Percentiles rank a stretch among this genome's conserved stretches.
Conservation (phyloP, 73 alveolate species). For the Loxodes magnus region DNA sequence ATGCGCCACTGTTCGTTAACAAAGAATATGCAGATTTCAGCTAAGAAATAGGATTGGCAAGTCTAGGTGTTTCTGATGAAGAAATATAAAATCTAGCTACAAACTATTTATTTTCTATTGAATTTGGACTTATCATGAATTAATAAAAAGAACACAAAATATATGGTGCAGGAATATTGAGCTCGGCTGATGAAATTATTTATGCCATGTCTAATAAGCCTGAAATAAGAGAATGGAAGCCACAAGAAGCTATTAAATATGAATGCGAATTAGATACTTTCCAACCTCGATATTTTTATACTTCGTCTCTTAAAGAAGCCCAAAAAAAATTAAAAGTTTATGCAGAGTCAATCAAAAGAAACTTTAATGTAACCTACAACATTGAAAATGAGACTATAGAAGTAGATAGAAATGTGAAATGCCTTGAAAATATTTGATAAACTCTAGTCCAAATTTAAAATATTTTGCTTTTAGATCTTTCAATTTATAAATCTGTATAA, state of each 20-base stretch:
- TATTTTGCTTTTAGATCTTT: too few species aligned
- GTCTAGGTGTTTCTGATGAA: constrained; percentile 67
- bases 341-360: too few species aligned
- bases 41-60: constrained; percentile 58
- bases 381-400: too few species aligned
- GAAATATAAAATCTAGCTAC: constrained; percentile 54
- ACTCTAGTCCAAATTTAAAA: too few species aligned
- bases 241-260: constrained; percentile 9
- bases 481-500: too few species aligned
- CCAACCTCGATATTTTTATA: too few species aligned
- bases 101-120: constrained; percentile 64
- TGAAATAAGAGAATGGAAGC: constrained; percentile 1
- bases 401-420: too few species aligned
- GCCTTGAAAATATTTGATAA: too few species aligned
- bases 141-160: constrained; percentile 43
- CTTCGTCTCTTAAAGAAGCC: too few species aligned
- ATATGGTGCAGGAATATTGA: constrained; percentile 70
- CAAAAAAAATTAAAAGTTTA: too few species aligned
- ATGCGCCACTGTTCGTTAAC: constrained; percentile 78
- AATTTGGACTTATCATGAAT: constrained; percentile 15
- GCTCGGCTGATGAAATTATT: constrained; percentile 54
- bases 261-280: too few species aligned
- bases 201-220: constrained; percentile 12
- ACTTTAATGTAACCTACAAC: too few species aligned
- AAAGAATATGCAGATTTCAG: constrained; percentile 64